Evolutionary conservation across 441 rosid genomes (phyloP), one percentile per base, ranked within the genome.

Genomic region (Populus hybrid): DNA sequence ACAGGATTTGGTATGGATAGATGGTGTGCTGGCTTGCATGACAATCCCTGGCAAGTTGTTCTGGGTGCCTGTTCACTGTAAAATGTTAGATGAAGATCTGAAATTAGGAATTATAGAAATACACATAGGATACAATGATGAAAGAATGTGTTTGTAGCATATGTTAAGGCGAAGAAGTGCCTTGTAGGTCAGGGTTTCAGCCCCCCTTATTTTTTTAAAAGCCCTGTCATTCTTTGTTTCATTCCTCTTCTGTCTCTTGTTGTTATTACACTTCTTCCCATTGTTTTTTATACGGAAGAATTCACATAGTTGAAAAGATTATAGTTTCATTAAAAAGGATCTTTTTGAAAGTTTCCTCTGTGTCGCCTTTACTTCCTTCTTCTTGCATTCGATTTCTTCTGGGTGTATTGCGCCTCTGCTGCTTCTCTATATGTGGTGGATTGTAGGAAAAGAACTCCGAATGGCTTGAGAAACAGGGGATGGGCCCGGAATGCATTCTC

Each of bases 61-160:
- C 29, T 59, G 69, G 61, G 45, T 53, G 35, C 61, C 56, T 61
- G 31, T 72, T 71, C 74, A 36, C 50, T 40, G 77, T 83, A 69
- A 23, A 75, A 3, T 56, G 74, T 36, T 24, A 72, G 74, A 53
- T 36, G 29, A 38, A 11, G 40, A 72, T 74, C 71, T 79, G 74
- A 73, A 73, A 71, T 20, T 69, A 82, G 81, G 79, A 71, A n/a
- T 24, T 45, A 53, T 76, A 76, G 70, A 69, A 74, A 74, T 67
- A 79, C 73, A 83, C 65, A 75, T 26, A 74, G 65, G 59, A 78
- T 85, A 80, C 81, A 71, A 68, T 35, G 68, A 70, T 21, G 76
- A 73, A 40, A 18, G 33, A 75, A 59, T 73, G 74, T 80, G 76
- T 74, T 74, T 59, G 4, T 24, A 66, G 79, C 50, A 29, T 31